Base-by-base conservation (phyloP, 2,329 filamentous ascomycete species). In the Aureobasidium sp. region DNA sequence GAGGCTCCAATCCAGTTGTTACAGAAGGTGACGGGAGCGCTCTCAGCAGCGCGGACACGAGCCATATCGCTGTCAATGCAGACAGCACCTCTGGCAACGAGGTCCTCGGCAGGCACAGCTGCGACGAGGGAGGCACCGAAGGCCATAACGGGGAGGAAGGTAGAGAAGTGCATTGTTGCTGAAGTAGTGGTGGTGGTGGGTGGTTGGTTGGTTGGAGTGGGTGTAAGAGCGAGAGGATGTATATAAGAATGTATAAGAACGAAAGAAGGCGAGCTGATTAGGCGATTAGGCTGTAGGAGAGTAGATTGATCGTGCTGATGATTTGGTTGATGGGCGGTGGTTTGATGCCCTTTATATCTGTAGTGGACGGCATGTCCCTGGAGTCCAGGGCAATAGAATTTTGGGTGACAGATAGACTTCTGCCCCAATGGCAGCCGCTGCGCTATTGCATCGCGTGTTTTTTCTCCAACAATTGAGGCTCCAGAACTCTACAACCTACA, bases 121-220 rank as follows among this genome's bases (percentile, higher is more conserved):
- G 41, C 38, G 29, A 52, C 48, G 14, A 52, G 38, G 38, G 48
- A 19, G 48, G 48, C 48, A 22, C 48, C 48, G 24, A 52, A 38
- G 24, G 48, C 38, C 42, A 63, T 55, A 40, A 64, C 57, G 10
- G 62, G 60, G 7, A 64, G 54, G 48, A 63, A 40, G 21, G 61
- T 58, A 24, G 55, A 55, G 54, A 58, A 57, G 32, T 60, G 60
- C 62, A 63, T 62, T 30, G 35, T 40, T 32, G 47, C 17, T 58
- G 42, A 42, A 25, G 38, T 34, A 12, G 39, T 27, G 22, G 32
- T 22, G n/a, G 16, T 34, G 29, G 44, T 37, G 11, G n/a, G 12
- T 30, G 29, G 44, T 37, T 35, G n/a, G 12, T 30, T 48, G 19
- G 45, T 8, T 58, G 42, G 34, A 34, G 48, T 41, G 34, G 45